Evolutionary conservation across 2,329 filamentous ascomycete species (phyloP), one percentile per base, ranked within the genome.

Genomic region (Sarocladium kiliense): DNA sequence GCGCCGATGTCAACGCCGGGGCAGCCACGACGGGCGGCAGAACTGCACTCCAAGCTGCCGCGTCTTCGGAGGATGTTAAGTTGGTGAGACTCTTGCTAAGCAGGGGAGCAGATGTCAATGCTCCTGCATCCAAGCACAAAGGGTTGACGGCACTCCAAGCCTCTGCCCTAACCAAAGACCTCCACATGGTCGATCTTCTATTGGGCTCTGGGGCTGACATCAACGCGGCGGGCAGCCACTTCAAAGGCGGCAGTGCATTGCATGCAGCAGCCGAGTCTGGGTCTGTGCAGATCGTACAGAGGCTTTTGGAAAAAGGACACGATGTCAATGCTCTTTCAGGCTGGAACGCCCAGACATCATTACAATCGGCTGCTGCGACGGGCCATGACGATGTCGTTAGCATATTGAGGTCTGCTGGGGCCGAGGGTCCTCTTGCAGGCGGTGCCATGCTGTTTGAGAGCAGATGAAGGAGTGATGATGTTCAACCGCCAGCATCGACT

Each of bases 301-400:
- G 65, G 44, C 65, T 74, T 18, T 66, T 74, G 4, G 62, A 63
- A 11, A 61, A 66, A 53, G 69, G 70, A 1, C 71, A 70, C 14
- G 63, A 64, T 9, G 59, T 66, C 3, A 65, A 68, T 19, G 63
- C 64, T 0, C n/a, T 12, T 23, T 26, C 47, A 14, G 47, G 47
- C 9, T 51, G 47, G 47, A 18, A 58, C 53, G 2, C 64, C 69
- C 39, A 53, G 54, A 16, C 63, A 58, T 57, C 50, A 56, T 7
- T 54, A 4, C 47, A 51, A 16, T 51, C 27, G 16, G 47, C 47
- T 36, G 47, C 27, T 19, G 47, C 47, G 3, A 5, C 25, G 18
- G 47, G 47, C n/a, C 26, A 36, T 21, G 47, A 51, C 6, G 27
- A 34, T 12, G 18, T 51, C 18, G n/a, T 51, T 3, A 7, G 11